Conservation (phyloP, 371 early-diverging fungal genomes). For the Apophysomyces variabilis region DNA sequence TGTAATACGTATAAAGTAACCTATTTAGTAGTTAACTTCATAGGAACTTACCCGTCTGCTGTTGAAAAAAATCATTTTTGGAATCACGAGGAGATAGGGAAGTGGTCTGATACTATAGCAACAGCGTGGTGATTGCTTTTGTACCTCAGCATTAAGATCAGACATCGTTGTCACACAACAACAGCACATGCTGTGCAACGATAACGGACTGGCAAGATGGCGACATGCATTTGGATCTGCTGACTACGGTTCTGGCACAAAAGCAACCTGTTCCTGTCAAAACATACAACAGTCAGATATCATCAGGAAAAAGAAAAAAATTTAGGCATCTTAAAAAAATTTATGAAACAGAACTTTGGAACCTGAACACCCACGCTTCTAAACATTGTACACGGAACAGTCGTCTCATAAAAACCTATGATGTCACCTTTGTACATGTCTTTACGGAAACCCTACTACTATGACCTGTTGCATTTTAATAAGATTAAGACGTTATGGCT, state of each 20-base stretch:
- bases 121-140: neutral
- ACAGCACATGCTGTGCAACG: constrained; percentile 7
- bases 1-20: no score
- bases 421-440: neutral
- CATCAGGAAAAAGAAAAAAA: neutral
- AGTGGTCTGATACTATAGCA: no score
- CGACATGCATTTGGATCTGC: constrained; percentile 7
- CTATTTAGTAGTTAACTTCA: no score
- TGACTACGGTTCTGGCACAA: neutral
- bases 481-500: no score
- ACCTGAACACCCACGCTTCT: neutral
- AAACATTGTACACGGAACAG: neutral
- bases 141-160: neutral
- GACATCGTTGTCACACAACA: constrained; percentile 8
- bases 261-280: neutral
- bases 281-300: neutral
- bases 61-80: no score
- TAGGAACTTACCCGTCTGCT: no score
- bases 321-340: neutral
- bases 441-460: no score
- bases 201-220: constrained; percentile 1
- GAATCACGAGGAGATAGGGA: no score
- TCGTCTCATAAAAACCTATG: neutral
- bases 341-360: no score
- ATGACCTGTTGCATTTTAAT: no score